Conservation (phyloP, 176 grass and related monocot species). For the Oryza brachyantha region DNA sequence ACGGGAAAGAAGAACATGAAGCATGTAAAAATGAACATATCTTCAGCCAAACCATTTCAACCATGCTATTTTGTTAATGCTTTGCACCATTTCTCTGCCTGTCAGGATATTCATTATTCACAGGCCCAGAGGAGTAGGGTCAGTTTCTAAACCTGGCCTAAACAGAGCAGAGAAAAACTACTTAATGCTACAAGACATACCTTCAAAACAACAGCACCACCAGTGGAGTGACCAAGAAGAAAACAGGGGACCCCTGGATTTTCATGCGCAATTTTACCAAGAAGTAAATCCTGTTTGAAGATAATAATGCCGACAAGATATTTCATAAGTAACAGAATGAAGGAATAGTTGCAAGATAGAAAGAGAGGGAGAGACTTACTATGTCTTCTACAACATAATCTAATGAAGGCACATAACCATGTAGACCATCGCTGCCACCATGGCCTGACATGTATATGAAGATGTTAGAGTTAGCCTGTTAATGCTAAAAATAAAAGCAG, state of each 20-base stretch:
- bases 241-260: slow-evolving; percentile 82
- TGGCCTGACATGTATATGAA: slow-evolving; percentile 57
- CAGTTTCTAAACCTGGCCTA: slow-evolving; percentile 52
- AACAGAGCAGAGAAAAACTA: background rate
- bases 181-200: slow-evolving; percentile 39
- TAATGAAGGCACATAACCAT: slow-evolving; percentile 94
- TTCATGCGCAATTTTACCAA: slow-evolving; percentile 73
- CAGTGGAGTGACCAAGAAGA: slow-evolving; percentile 94
- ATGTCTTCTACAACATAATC: slow-evolving; percentile 91
- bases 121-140: slow-evolving; percentile 57
- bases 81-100: slow-evolving; percentile 59
- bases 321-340: background rate
- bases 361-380: slow-evolving; percentile 39
- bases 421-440: slow-evolving; percentile 94
- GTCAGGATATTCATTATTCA: slow-evolving; percentile 41
- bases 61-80: slow-evolving; percentile 46
- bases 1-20: slow-evolving; percentile 8
- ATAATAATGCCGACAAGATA: background rate
- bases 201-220: slow-evolving; percentile 93
- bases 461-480: slow-evolving; percentile 8
- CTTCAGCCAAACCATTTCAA: slow-evolving; percentile 48
- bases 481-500: background rate
- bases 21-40: slow-evolving; percentile 32
- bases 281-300: slow-evolving; percentile 58
- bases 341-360: background rate